A percentile compares a stretch with the other conserved stretches of the same genome.
Conservation (phyloP, 495 filamentous ascomycete species). For the Penicillium dipodomyicola region DNA sequence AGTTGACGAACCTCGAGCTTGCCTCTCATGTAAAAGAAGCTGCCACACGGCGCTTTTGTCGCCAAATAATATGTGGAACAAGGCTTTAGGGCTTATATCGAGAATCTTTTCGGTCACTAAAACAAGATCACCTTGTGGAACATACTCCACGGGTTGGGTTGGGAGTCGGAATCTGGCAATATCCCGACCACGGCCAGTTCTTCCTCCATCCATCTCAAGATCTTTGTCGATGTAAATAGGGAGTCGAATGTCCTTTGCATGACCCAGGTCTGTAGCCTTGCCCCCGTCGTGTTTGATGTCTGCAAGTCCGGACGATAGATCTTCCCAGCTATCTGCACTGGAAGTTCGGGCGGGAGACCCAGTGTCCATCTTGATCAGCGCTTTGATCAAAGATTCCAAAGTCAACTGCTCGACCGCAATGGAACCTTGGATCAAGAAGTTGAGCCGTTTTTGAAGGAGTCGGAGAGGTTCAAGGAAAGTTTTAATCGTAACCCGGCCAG, state of each 20-base stretch:
- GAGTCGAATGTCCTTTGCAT: constrained; percentile 54
- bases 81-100: constrained; percentile 83
- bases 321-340: constrained; percentile 92
- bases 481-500: constrained; percentile 77
- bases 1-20: constrained; percentile 58
- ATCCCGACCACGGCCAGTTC: constrained; percentile 47
- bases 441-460: constrained; percentile 77
- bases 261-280: constrained; percentile 25
- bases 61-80: constrained; percentile 94
- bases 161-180: constrained; percentile 81
- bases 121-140: constrained; percentile 74
- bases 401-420: constrained; percentile 61
- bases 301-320: constrained; percentile 58
- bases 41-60: constrained; percentile 95
- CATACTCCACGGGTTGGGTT: constrained; percentile 74
- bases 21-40: constrained; percentile 80
- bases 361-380: constrained; percentile 65
- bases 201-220: constrained; percentile 50
- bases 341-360: constrained; percentile 61
- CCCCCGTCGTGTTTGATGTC: constrained; percentile 39
- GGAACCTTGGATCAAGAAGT: constrained; percentile 76
- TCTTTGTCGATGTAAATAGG: constrained; percentile 63
- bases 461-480: constrained; percentile 85
- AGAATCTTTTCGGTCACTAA: constrained; percentile 71
- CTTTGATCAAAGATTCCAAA: constrained; percentile 62